Percentiles rank a stretch among this genome's conserved stretches.
Conservation (phyloP, 2,329 filamentous ascomycete species). For the Talaromyces sp. region DNA sequence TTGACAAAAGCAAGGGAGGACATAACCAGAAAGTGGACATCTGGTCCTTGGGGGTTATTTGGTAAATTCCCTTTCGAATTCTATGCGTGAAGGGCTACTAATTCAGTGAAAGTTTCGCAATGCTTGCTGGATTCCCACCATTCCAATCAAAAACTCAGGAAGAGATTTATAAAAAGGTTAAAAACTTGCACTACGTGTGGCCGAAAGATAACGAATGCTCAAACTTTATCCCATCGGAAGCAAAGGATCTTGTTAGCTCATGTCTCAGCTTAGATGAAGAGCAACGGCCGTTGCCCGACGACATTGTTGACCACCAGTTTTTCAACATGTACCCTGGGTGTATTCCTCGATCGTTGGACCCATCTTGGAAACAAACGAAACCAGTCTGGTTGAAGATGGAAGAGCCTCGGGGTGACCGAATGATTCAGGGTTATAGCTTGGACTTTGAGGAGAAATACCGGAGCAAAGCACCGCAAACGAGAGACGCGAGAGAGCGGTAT, state of each 20-base stretch:
- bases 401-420: slow-evolving; percentile 44
- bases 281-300: slow-evolving; percentile 46
- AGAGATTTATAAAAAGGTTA: slow-evolving; percentile 49
- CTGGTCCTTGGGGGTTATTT: slow-evolving; percentile 97
- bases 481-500: slow-evolving; percentile 34
- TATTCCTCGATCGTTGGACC: slow-evolving; percentile 42
- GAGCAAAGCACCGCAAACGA: slow-evolving; percentile 31
- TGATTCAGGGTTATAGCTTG: slow-evolving; percentile 40
- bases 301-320: slow-evolving; percentile 47
- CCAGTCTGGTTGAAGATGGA: slow-evolving; percentile 41
- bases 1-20: slow-evolving; percentile 89
- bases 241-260: slow-evolving; percentile 43
- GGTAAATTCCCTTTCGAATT: slow-evolving; percentile 52
- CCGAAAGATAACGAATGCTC: slow-evolving; percentile 39
- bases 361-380: slow-evolving; percentile 32
- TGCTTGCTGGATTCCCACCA: slow-evolving; percentile 92
- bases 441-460: slow-evolving; percentile 37
- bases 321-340: slow-evolving; percentile 48
- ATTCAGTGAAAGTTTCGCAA: slow-evolving; percentile 65
- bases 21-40: slow-evolving; percentile 98
- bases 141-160: slow-evolving; percentile 72
- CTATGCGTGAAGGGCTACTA: slow-evolving; percentile 10
- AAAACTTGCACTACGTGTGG: slow-evolving; percentile 46
- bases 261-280: slow-evolving; percentile 46
- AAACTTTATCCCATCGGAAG: slow-evolving; percentile 47